These are phyloP conservation scores for Penicillium pulvis DNA, from an alignment of 495 filamentous ascomycete genomes.

Conservation along the genomic window DNA sequence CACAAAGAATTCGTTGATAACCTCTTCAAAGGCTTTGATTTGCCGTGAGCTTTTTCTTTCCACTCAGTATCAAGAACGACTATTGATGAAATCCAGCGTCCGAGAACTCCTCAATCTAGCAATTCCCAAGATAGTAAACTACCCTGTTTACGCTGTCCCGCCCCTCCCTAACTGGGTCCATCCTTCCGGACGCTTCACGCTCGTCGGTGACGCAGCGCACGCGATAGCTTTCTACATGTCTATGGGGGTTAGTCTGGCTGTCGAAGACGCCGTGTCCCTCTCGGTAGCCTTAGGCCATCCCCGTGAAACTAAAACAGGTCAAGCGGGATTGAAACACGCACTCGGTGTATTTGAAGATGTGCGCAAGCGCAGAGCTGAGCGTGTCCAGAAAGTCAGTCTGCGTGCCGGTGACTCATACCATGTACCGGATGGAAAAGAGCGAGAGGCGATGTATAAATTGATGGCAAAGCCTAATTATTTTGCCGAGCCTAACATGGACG, in stretches of 20 bases:
- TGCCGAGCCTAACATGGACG: neutral
- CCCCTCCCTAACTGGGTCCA: neutral
- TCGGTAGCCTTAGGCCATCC: neutral
- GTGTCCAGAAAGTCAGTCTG: neutral
- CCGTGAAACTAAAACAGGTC: neutral
- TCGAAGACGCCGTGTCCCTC: neutral
- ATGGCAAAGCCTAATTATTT: neutral
- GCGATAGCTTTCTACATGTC: conserved; percentile 14
- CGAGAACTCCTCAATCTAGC: neutral
- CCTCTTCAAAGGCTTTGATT: neutral
- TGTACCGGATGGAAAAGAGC: neutral
- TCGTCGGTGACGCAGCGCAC: conserved; percentile 9
- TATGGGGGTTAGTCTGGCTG: conserved; percentile 6
- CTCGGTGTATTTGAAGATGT: neutral
- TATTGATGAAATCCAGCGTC: neutral
- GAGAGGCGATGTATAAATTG: neutral
- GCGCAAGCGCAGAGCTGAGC: neutral
- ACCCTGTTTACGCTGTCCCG: neutral
- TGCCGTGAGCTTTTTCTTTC: neutral
- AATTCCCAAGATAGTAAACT: neutral
- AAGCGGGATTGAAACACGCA: neutral
- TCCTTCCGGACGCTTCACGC: conserved; percentile 3
- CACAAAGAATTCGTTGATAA: neutral
- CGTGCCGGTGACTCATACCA: neutral
- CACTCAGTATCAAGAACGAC: neutral